A percentile compares a stretch with the other conserved stretches of the same genome.
Conservation (phyloP, 495 filamentous ascomycete species). For the Hypoxylon perforatum region DNA sequence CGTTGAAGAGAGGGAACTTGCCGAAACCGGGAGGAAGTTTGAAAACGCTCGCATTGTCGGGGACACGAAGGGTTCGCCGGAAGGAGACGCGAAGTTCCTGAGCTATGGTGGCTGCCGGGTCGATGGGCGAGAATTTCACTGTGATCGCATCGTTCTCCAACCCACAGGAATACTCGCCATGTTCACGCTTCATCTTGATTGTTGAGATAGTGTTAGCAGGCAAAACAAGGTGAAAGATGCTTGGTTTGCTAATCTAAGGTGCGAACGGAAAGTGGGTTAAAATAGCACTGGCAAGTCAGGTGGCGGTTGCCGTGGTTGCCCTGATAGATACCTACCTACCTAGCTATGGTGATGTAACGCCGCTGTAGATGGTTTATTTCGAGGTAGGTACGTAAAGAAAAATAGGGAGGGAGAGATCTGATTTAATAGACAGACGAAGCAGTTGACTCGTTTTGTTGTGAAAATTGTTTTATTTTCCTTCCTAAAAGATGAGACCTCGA, state of each 20-base stretch:
- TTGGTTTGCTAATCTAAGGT: no score
- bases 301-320: no score
- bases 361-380: no score
- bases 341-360: not conserved
- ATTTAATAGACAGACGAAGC: no score
- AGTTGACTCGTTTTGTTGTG: not conserved
- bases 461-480: not conserved
- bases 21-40: constrained; percentile 53
- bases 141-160: not conserved
- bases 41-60: constrained; percentile 49
- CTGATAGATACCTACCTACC: no score
- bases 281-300: no score
- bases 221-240: no score
- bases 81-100: constrained; percentile 31
- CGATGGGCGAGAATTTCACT: not conserved
- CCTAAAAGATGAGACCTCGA: not conserved
- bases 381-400: no score
- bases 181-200: not conserved
- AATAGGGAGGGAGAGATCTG: no score
- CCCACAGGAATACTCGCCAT: not conserved
- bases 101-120: not conserved
- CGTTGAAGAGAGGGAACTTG: constrained; percentile 55
- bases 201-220: no score
- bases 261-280: no score
- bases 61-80: constrained; percentile 58